Base-by-base conservation (phyloP, 2,329 filamentous ascomycete species). In the Graphium sp. region DNA sequence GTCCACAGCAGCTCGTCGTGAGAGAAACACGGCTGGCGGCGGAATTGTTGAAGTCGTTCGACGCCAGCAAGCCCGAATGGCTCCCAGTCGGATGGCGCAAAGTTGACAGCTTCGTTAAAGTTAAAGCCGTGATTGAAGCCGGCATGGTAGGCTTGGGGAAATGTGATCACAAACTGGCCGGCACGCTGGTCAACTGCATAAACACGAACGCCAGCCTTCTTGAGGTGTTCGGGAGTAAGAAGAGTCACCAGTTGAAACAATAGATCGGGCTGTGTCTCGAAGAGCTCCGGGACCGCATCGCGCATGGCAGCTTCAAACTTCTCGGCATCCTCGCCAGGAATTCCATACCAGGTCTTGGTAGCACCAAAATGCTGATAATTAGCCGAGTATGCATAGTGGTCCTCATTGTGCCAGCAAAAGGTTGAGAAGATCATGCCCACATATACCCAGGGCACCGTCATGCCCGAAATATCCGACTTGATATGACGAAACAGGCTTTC, bases 401-500 rank as follows among this genome's bases (percentile, higher is more conserved):
- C 89, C 45, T 98, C 89, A 37, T 93, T 94, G 49, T 98, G 89
- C 89, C 89, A 98, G 52, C 89, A 98, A 46, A 98, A 98, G 0
- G 89, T 95, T 0, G 89, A 98, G 48, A 98, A 98, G 22, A 92
- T 91, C 89, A 98, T 98, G 35, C 89, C 89, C 4, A 98, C 89
- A 46, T 98, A 98, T 4, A 98, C 73, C 89, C 89, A 98, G 1
- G 89, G 89, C 6, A 98, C 87, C 0, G 89, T 98, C 89, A 98
- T 98, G 21, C 89, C 89, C 2, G 89, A 95, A 30, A 98, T 91
- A 45, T 98, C 89, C 0, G 87, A 83, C 49, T 95, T 95, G 60
- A 98, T 95, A 42, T 98, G 82, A 27, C 87, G 72, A 58, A 98
- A 98, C 1, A 98, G 60, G 26, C 85, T 94, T 29, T 95, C 87